Evolutionary conservation across 805 yeast genomes (phyloP).

Genomic region (Blastobotrys mokoenaii): DNA sequence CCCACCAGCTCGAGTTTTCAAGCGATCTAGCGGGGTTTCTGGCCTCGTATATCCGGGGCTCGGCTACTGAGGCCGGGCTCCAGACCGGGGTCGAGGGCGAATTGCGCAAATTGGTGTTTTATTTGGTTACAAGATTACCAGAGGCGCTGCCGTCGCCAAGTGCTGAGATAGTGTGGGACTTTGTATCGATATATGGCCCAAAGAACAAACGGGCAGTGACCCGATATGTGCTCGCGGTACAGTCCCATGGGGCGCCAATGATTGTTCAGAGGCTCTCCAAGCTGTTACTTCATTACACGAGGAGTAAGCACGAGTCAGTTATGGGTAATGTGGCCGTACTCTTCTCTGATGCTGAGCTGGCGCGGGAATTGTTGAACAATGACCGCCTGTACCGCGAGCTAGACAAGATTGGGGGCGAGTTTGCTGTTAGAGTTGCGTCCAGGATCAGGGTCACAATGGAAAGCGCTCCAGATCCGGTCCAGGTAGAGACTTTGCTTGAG

Average conservation of each 20-base stretch:
- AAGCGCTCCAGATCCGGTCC: constrained; percentile 12
- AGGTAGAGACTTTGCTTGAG: constrained; percentile 39
- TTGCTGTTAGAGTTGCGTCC: constrained; percentile 4
- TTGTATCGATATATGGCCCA: constrained; percentile 19
- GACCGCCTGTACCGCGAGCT: constrained; percentile 10
- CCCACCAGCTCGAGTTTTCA: not conserved
- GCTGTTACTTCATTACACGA: constrained; percentile 5
- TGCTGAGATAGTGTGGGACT: constrained; percentile 22
- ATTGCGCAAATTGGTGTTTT: constrained; percentile 1
- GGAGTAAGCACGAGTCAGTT: not conserved
- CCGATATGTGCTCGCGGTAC: not conserved
- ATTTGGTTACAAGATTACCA: not conserved
- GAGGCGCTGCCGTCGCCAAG: constrained; percentile 2
- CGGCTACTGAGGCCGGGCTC: not conserved
- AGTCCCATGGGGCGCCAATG: not conserved
- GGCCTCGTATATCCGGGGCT: constrained; percentile 1
- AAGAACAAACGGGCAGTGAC: constrained; percentile 10
- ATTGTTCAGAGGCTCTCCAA: constrained; percentile 4
- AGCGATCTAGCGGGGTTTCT: not conserved
- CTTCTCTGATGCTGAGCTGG: constrained; percentile 3
- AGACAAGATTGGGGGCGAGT: constrained; percentile 5
- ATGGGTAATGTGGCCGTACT: constrained; percentile 6
- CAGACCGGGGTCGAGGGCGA: not conserved
- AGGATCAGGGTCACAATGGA: constrained; percentile 4
- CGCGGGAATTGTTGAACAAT: constrained; percentile 6